Percentiles rank a stretch among this genome's conserved stretches.
Evolutionary conservation across 352 stramenopile genomes (phyloP).

Genomic region (Aphanomyces astaci): DNA sequence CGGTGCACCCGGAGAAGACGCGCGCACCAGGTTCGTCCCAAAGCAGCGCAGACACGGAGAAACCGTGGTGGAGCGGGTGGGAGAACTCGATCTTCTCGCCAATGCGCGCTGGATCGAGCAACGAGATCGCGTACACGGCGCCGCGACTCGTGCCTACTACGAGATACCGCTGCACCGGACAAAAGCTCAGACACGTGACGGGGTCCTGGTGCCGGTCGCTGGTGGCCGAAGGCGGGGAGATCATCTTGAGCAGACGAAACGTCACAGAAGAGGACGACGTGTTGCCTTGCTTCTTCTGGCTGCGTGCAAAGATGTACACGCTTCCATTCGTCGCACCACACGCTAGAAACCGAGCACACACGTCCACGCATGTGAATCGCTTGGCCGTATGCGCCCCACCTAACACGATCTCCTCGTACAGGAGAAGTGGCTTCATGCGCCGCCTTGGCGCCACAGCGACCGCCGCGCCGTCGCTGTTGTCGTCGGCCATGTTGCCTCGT

Average conservation of each 20-base stretch:
- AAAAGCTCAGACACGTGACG: constrained; percentile 73
- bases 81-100: constrained; percentile 84
- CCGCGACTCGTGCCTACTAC: constrained; percentile 71
- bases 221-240: constrained; percentile 43
- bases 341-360: constrained; percentile 77
- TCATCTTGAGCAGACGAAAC: constrained; percentile 71
- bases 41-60: constrained; percentile 71
- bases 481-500: constrained; percentile 15
- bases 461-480: background rate
- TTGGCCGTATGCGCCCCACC: constrained; percentile 8
- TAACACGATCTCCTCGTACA: constrained; percentile 17
- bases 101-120: constrained; percentile 81
- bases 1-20: constrained; percentile 78
- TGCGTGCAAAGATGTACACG: constrained; percentile 73
- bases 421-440: constrained; percentile 22
- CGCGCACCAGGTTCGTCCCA: constrained; percentile 62
- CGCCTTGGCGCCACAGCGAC: constrained; percentile 1
- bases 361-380: constrained; percentile 69
- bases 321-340: constrained; percentile 76
- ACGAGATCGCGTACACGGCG: constrained; percentile 70
- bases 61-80: constrained; percentile 75
- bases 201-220: constrained; percentile 50
- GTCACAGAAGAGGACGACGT: constrained; percentile 30
- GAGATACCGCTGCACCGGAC: constrained; percentile 66
- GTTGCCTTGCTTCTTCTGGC: constrained; percentile 25